A percentile compares a stretch with the other conserved stretches of the same genome.
Conservation (phyloP, 73 alveolate species). For the Symbiodinium natans region DNA sequence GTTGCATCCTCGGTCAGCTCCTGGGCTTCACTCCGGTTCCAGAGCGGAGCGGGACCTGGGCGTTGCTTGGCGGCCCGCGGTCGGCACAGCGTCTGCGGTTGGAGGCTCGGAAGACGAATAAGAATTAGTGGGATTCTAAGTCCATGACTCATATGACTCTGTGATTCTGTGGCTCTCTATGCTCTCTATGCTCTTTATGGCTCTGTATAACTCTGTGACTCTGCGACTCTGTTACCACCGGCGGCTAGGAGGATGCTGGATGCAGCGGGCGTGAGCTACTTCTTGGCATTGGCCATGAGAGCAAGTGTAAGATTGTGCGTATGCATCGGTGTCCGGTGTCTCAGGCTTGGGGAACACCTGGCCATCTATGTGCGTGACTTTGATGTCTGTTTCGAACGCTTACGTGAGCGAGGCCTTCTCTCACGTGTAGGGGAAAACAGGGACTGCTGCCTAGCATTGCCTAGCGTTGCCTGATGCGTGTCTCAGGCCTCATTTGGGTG, state of each 20-base stretch:
- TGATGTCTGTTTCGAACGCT: slow-evolving; percentile 67
- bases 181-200: no score
- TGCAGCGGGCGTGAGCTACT: slow-evolving; percentile 42
- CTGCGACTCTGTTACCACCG: no score
- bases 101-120: slow-evolving; percentile 31
- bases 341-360: slow-evolving; percentile 90
- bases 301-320: neutral
- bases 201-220: no score
- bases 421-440: no score
- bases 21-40: slow-evolving; percentile 32
- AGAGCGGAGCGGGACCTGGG: neutral
- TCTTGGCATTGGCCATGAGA: neutral
- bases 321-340: neutral
- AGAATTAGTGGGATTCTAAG: neutral
- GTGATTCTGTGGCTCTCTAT: neutral
- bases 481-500: slow-evolving; percentile 76
- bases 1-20: neutral
- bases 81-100: slow-evolving; percentile 26
- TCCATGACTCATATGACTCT: neutral
- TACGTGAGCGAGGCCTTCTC: slow-evolving; percentile 37
- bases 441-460: no score
- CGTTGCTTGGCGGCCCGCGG: slow-evolving; percentile 58
- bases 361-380: slow-evolving; percentile 79
- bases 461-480: neutral
- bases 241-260: slow-evolving; percentile 45